These are phyloP conservation scores for Yarrowia yakushimensis DNA, from an alignment of 805 yeast species.

Conservation along the genomic window DNA sequence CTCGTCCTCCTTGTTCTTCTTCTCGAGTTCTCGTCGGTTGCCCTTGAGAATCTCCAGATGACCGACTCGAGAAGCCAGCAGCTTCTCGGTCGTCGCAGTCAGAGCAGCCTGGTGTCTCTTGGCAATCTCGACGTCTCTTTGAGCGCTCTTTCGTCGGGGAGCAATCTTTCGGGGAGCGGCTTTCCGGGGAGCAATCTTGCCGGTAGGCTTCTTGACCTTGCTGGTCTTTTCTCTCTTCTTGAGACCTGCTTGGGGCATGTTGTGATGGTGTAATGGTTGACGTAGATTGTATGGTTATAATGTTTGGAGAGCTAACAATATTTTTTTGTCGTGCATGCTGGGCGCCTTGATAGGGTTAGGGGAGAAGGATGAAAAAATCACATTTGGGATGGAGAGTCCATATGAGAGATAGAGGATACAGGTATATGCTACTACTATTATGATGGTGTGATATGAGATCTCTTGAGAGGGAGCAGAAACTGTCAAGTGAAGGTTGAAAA, in stretches of 20 bases:
- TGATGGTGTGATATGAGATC: neutral
- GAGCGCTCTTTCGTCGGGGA: slow-evolving; percentile 57
- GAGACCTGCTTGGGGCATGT: slow-evolving; percentile 23
- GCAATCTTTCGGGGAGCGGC: slow-evolving; percentile 73
- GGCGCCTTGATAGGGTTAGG: neutral
- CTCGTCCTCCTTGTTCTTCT: slow-evolving; percentile 47
- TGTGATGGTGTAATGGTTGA: slow-evolving; percentile 2
- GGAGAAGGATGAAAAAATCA: no score
- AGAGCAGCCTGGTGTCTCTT: slow-evolving; percentile 56
- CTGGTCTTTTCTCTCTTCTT: slow-evolving; percentile 21
- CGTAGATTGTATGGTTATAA: slow-evolving; percentile 7
- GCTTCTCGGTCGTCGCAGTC: slow-evolving; percentile 69
- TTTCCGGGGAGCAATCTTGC: slow-evolving; percentile 33
- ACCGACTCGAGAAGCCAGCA: slow-evolving; percentile 86
- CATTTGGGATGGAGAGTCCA: no score
- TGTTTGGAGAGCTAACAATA: slow-evolving; percentile 1
- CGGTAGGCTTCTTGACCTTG: slow-evolving; percentile 23
- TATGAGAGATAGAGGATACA: no score
- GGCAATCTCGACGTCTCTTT: slow-evolving; percentile 52
- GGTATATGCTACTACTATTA: neutral
- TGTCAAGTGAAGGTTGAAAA: neutral
- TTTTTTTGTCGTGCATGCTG: slow-evolving; percentile 17
- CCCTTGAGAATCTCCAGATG: slow-evolving; percentile 91
- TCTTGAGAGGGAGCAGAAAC: no score
- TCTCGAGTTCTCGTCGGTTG: slow-evolving; percentile 78